Evolutionary conservation across 192 early-diverging fungal genomes (phyloP).

Genomic region (Haplosporangium gracile): DNA sequence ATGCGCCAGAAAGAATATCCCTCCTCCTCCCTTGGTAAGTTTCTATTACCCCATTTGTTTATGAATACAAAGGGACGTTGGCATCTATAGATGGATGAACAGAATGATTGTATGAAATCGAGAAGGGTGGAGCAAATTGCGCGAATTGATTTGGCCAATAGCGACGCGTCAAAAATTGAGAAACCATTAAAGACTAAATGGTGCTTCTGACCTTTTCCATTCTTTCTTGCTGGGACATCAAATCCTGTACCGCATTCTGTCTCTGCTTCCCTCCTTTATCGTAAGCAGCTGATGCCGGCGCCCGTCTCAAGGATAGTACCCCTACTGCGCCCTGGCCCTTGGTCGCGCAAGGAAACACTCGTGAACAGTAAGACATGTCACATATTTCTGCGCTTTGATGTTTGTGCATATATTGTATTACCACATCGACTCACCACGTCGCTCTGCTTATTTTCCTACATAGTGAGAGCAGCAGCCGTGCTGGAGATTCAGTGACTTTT

Average conservation of each 20-base stretch:
- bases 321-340: background rate
- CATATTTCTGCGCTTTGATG: too few relatives aligned
- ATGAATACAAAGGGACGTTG: background rate
- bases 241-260: background rate
- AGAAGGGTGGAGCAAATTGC: background rate
- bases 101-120: background rate
- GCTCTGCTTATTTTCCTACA: background rate
- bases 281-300: background rate
- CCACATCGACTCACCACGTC: background rate
- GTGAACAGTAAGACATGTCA: background rate
- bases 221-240: background rate
- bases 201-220: background rate
- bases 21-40: background rate
- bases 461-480: background rate
- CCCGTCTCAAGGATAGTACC: background rate
- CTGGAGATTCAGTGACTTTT: background rate
- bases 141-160: background rate
- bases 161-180: background rate
- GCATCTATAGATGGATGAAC: background rate
- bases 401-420: too few relatives aligned
- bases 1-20: background rate
- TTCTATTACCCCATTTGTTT: background rate
- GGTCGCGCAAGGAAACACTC: background rate
- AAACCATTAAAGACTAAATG: background rate
- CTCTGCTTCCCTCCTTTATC: background rate